These are phyloP conservation scores for Paecilomyces niveus DNA, from an alignment of 2,329 filamentous ascomycete species.

Conservation along the genomic window DNA sequence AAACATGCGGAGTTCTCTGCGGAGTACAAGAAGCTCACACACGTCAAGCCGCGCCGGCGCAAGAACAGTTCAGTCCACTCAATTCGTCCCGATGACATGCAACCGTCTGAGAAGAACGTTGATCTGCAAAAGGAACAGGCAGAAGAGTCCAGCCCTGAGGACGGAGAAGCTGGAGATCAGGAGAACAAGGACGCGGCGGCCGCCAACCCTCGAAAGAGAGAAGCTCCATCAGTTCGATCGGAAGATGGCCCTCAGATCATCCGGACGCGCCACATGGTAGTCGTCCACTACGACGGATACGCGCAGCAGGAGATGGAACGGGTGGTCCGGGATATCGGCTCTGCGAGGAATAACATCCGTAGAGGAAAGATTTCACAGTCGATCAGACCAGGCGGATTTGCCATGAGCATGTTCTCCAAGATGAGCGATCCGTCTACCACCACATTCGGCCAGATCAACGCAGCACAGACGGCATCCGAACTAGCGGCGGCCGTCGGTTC, in stretches of 20 bases:
- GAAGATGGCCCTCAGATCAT: conserved; percentile 43
- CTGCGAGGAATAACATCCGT: conserved; percentile 73
- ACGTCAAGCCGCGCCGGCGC: conserved; percentile 23
- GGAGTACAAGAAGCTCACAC: conserved; percentile 32
- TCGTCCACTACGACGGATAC: conserved; percentile 88
- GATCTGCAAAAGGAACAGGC: conserved; percentile 1
- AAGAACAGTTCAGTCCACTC: conserved; percentile 39
- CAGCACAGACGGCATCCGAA: neutral
- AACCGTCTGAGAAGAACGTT: neutral
- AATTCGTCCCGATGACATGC: conserved; percentile 16
- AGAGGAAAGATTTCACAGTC: conserved; percentile 63
- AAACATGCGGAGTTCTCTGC: conserved; percentile 38
- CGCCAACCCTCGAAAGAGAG: conserved; percentile 27
- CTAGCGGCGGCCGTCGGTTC: neutral
- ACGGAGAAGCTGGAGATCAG: no score
- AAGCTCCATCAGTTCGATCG: conserved; percentile 24
- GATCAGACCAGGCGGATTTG: conserved; percentile 14
- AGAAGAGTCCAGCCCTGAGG: neutral
- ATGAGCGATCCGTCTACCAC: conserved; percentile 4
- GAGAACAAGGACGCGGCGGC: conserved; percentile 12
- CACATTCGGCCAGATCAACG: neutral
- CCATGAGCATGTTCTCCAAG: conserved; percentile 8
- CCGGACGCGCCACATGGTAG: conserved; percentile 66
- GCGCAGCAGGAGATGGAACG: conserved; percentile 77
- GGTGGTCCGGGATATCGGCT: conserved; percentile 73